A percentile compares a stretch with the other conserved stretches of the same genome.
These are phyloP conservation scores for Amylostereum areolatum DNA, from an alignment of 1,284 basidiomycete species.

Conservation along the genomic window DNA sequence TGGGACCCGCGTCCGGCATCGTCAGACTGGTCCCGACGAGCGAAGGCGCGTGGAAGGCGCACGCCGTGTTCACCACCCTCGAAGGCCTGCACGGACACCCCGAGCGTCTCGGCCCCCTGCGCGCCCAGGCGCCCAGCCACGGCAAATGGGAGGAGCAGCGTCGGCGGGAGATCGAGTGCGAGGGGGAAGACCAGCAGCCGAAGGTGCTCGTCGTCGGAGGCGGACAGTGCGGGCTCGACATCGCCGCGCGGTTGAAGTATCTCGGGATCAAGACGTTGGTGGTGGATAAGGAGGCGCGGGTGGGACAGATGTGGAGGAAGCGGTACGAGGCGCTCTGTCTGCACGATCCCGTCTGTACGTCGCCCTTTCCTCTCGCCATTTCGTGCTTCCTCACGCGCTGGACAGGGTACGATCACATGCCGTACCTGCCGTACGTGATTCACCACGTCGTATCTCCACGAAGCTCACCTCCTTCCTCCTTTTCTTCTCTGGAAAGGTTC, in stretches of 20 bases:
- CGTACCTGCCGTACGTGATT: slow-evolving; percentile 42
- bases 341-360: not conserved
- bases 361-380: slow-evolving; percentile 7
- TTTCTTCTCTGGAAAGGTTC: slow-evolving; percentile 35
- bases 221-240: not conserved
- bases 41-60: slow-evolving; percentile 48
- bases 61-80: slow-evolving; percentile 47
- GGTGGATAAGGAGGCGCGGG: slow-evolving; percentile 36
- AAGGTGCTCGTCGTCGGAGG: not conserved
- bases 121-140: not conserved
- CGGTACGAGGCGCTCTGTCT: not conserved
- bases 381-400: not conserved
- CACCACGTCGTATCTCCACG: too few relatives aligned
- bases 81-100: slow-evolving; percentile 32
- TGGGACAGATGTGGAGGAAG: not conserved
- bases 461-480: too few relatives aligned
- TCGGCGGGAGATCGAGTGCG: not conserved
- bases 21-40: slow-evolving; percentile 35
- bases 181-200: not conserved
- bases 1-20: slow-evolving; percentile 45
- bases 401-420: slow-evolving; percentile 51
- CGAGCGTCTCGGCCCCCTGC: not conserved
- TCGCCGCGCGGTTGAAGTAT: not conserved
- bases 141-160: not conserved
- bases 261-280: slow-evolving; percentile 40